Evolutionary conservation across 768 basidiomycete genomes (phyloP), one percentile per base, ranked within the genome.

Genomic region (Rhizopogon vinicolor): DNA sequence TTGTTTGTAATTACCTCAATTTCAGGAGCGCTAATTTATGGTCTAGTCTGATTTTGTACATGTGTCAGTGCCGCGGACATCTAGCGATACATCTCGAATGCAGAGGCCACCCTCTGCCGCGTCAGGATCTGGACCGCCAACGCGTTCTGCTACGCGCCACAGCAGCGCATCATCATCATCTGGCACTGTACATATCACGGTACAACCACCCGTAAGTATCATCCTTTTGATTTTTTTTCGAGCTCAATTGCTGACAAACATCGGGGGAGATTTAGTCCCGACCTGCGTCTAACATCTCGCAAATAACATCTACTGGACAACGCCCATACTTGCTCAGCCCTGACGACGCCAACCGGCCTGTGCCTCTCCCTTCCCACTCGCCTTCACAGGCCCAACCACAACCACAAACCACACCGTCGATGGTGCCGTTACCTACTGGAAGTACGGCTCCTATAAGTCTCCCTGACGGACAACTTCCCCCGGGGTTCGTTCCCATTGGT

Each of bases 341-440:
- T 42, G 73, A 68, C 5, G 75, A 76, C 43, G 75, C 74, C 3
- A 72, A 73, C 33, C 63, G 71, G n/a, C 68, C 68, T 0, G 41
- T 72, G n/a, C 67, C 74, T 7, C 68, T 69, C 14, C 71, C 71
- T 25, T 37, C 58, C 25, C 41, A 41, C 39, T 19, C 45, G 10
- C 18, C 29, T 13, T 46, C 45, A 5, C 45, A 54, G 22, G 29
- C 33, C 53, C 16, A 48, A 7, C 0, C 18, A 12, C 18, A 19
- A 28, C 28, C 25, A 43, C 51, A 58, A 0, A 51, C 59, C 12
- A 57, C 53, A 7, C 44, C 57, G 3, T 41, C n/a, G 28, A 56
- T 1, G 48, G 48, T 42, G 8, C 59, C 57, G 28, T 33, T 58
- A 13, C 56, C 37, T 48, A 46, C 54, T 16, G 53, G 57, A 4